These are phyloP conservation scores for Paraurostyla sp. DNA, from an alignment of 73 alveolate genomes.

Conservation along the genomic window DNA sequence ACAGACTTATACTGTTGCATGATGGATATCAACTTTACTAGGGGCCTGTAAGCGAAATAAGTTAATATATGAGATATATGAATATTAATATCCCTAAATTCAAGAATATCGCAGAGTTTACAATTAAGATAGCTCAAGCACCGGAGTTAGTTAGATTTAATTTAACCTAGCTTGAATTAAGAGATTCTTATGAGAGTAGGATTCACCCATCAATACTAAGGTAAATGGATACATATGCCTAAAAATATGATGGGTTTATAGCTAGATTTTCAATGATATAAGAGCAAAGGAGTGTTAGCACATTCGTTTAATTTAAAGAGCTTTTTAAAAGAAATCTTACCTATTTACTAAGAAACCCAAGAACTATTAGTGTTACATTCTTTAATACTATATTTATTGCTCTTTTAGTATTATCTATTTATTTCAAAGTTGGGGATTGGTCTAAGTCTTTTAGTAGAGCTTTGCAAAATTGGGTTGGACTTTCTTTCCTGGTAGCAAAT, in stretches of 20 bases:
- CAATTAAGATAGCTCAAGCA: slow-evolving; percentile 55
- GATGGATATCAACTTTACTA: slow-evolving; percentile 68
- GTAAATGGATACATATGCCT: neutral
- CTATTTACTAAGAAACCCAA: slow-evolving; percentile 54
- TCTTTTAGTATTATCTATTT: neutral
- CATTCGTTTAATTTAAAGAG: slow-evolving; percentile 18
- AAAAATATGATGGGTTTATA: slow-evolving; percentile 39
- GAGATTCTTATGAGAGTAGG: neutral
- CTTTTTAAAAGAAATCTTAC: slow-evolving; percentile 45
- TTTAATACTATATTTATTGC: slow-evolving; percentile 35
- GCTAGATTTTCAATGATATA: slow-evolving; percentile 42
- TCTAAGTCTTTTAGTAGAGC: no score
- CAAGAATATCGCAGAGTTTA: slow-evolving; percentile 40
- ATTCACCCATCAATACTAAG: neutral
- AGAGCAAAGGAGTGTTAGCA: slow-evolving; percentile 13
- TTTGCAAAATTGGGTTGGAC: slow-evolving; percentile 44
- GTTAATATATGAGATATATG: slow-evolving; percentile 8
- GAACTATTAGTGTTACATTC: slow-evolving; percentile 12
- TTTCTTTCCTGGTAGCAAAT: slow-evolving; percentile 49
- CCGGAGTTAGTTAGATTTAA: slow-evolving; percentile 11
- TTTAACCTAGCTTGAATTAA: neutral
- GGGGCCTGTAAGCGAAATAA: slow-evolving; percentile 54
- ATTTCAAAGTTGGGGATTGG: slow-evolving; percentile 27
- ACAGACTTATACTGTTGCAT: slow-evolving; percentile 63
- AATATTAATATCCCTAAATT: slow-evolving; percentile 13